phyloP scores from a whole-genome alignment of 2,329 filamentous ascomycete genomes.

The Penicillium sp. region DNA sequence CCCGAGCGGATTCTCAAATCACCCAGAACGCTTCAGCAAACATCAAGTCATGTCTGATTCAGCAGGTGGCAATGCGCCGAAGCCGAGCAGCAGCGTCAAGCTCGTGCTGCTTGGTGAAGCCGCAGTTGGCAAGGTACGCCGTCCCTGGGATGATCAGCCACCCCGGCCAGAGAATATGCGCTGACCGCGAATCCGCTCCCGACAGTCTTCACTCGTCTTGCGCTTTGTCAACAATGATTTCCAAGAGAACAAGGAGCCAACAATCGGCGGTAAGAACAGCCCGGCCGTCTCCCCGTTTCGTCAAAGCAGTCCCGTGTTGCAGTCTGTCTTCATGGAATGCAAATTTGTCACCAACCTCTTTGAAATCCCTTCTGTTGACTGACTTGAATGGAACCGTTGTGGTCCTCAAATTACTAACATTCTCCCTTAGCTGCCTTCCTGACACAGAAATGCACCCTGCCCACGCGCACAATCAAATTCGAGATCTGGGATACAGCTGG shows the following conservation, averaged over 20 bases:
- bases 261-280: constrained; percentile 72
- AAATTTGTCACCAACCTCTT: too few relatives aligned
- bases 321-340: neutral
- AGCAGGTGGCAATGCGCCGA: constrained; percentile 61
- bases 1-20: neutral
- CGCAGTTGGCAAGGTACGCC: constrained; percentile 86
- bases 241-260: constrained; percentile 99
- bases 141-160: too few relatives aligned
- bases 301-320: neutral
- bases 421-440: constrained; percentile 73
- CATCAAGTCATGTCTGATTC: constrained; percentile 61
- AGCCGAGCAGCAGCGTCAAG: constrained; percentile 99
- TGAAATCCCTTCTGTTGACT: too few relatives aligned
- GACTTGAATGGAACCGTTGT: too few relatives aligned
- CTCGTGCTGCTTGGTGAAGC: constrained; percentile 95
- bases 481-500: constrained; percentile 98
- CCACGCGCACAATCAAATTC: constrained; percentile 70
- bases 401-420: constrained; percentile 11
- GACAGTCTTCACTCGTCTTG: constrained; percentile 87
- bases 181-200: constrained; percentile 7
- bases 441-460: constrained; percentile 97
- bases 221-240: constrained; percentile 99
- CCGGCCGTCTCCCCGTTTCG: too few relatives aligned
- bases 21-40: too few relatives aligned
- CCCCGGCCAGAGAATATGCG: constrained; percentile 2